Conservation (phyloP, 2,329 filamentous ascomycete genomes). For the Cercospora sp. region DNA sequence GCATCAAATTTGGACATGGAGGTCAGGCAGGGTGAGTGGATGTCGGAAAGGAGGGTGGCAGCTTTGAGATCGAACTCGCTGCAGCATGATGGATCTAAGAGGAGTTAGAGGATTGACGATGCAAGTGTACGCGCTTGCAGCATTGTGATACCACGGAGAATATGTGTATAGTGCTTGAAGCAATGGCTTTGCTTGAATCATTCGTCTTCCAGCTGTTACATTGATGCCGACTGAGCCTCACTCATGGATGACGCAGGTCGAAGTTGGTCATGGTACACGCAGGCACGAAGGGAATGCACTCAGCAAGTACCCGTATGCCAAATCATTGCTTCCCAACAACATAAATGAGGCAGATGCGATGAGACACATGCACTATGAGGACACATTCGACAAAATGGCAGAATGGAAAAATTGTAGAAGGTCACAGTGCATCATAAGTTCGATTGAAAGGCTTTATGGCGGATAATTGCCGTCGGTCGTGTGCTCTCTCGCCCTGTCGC, state of each 20-base stretch:
- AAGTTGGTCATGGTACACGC: too few species aligned
- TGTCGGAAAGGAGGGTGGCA: neutral
- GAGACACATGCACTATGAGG: neutral
- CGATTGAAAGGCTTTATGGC: neutral
- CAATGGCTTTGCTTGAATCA: neutral
- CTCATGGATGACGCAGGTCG: neutral
- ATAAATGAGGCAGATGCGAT: neutral
- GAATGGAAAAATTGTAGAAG: neutral
- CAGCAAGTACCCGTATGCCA: neutral
- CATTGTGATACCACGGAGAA: neutral
- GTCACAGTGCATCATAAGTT: neutral
- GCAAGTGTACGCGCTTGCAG: neutral
- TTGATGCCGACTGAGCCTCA: neutral
- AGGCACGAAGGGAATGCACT: neutral
- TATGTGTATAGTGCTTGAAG: neutral
- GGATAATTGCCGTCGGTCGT: neutral
- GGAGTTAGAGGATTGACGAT: neutral
- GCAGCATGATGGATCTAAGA: neutral
- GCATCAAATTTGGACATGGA: neutral
- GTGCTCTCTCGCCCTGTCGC: slow-evolving; percentile 39
- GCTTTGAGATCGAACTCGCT: neutral
- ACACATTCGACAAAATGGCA: neutral
- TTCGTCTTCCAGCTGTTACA: neutral
- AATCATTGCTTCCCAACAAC: neutral
- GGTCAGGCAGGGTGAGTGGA: neutral